Base-by-base conservation (phyloP, 495 filamentous ascomycete species). In the Sporormia fimetaria region DNA sequence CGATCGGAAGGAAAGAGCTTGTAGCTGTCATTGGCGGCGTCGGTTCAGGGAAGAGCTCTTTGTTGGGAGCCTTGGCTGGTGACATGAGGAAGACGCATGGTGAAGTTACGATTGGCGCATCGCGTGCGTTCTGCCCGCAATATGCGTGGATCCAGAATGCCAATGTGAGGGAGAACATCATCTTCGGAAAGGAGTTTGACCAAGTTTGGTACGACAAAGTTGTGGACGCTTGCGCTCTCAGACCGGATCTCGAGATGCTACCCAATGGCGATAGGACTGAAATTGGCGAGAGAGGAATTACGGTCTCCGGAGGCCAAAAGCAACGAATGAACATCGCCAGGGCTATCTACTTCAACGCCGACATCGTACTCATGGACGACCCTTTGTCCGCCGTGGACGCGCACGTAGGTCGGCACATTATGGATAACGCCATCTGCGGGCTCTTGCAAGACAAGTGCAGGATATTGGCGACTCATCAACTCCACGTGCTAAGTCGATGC, bases 111-210 rank as follows among this genome's bases (percentile, higher is more conserved):
- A 64, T 94, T 37, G 84, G 87, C 32, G 82, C 82, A 1, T 75
- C 74, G 1, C 64, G 87, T 34, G 82, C 87, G 0, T 94, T 92
- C 51, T 98, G 90, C 51, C 86, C 90, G 0, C 90, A 98, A 54
- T 93, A 90, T 55, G 83, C 90, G 3, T 98, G 90, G 90, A 95
- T 98, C 32, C 87, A 95, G 54, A 98, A 95, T 52, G 67, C 85
- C 0, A 80, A 78, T 10, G 78, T 95, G 4, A 76, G 70, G 42
- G 72, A 93, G 37, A 98, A 98, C 50, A 90, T 98, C 40, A 56
- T 92, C 1, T 95, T 98, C 51, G 88, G 88, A 1, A 84, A 81
- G 51, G 74, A 86, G 0, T 76, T 76, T 65, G 65, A 84, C 28
- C 60, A 57, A 18, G 51, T 60, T 0, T 85, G 80, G 81, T 81